Base-by-base conservation (phyloP, 2,329 filamentous ascomycete genomes). In the Stromatinia cepivora region DNA sequence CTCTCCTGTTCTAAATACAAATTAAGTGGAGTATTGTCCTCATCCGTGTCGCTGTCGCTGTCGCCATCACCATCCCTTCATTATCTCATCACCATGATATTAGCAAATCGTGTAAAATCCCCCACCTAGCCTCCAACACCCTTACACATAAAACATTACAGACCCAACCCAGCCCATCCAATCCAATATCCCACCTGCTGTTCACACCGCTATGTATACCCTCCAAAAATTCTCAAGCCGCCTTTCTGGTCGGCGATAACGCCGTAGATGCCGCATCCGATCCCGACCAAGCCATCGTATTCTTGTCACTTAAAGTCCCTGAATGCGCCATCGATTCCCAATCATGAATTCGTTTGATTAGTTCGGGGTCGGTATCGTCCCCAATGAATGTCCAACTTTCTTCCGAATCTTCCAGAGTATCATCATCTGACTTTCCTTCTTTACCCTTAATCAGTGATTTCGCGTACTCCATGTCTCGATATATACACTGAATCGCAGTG, bases 341-440 rank as follows among this genome's bases (percentile, higher is more conserved):
- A 28, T 76, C 74, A 48, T 78, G 75, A 48, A 78, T 75, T 2
- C 76, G 72, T 54, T 71, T 74, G n/a, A 76, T 65, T 2, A 78
- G 61, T 4, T 77, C 77, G 9, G 77, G 75, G 52, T 79, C 78
- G 54, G 75, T 74, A 42, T 79, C 78, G 69, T 79, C 78, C 3
- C 92, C 93, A 28, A 97, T 86, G 80, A 97, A 93, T 0, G 94
- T 97, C 94, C 94, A 98, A 77, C 90, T 92, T 78, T 96, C 93
- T 76, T 92, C 71, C 48, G 91, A 90, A 17, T 90, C 88, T 45
- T 89, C 89, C 3, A 73, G 81, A 17, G 85, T 81, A 63, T 87
- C 84, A 52, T 86, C 80, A 56, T 79, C 79, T 66, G 75, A 89
- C 79, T 86, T 87, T 72, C 82, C 82, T 1, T 82, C 80, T 78